Evolutionary conservation across 371 early-diverging fungal genomes (phyloP), one percentile per base, ranked within the genome.

Genomic region (Coemansia sp.): DNA sequence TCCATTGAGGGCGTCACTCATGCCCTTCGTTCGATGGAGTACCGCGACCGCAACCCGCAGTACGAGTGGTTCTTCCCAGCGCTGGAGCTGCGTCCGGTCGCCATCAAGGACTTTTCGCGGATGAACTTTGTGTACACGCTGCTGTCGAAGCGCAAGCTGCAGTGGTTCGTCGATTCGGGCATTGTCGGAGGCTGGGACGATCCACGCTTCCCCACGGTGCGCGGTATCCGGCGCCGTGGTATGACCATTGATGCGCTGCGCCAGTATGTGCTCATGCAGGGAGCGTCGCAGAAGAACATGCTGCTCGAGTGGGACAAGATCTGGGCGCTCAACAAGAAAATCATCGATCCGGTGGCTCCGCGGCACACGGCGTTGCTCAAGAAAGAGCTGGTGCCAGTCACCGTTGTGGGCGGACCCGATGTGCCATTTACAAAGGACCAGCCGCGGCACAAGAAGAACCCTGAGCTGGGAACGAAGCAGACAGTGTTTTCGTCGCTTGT

Each of bases 221-320:
- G 99, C 63, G 99, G 98, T 66, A 99, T 99, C 80, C 90, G 89
- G 64, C 94, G 99, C 67, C 89, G 97, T 71, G 99, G 99, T 63
- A 86, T 99, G 92, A 96, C 97, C 49, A 94, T 99, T 77, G 95
- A 97, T 71, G 99, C 97, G 0, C 86, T 99, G 70, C 93, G 93
- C 73, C 90, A 96, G 78, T 99, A 99, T 74, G 98, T 99, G 72
- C 82, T 99, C 57, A 95, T 94, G 92, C 99, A 99, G 85, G 99
- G 99, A 61, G 96, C 98, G 29, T 96, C 99, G 44, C 96, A 98
- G 82, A 97, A 94, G 82, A 90, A 85, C 44, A 83, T 97, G 58
- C 82, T 93, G 62, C 83, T 98, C 59, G 97, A 98, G 77, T 99
- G 99, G 99, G 99, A 99, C 86, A 99, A 99, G 85, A 87, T 99